Evolutionary conservation across 2,329 filamentous ascomycete species (phyloP).

Genomic region (Penicillium sumatraense): DNA sequence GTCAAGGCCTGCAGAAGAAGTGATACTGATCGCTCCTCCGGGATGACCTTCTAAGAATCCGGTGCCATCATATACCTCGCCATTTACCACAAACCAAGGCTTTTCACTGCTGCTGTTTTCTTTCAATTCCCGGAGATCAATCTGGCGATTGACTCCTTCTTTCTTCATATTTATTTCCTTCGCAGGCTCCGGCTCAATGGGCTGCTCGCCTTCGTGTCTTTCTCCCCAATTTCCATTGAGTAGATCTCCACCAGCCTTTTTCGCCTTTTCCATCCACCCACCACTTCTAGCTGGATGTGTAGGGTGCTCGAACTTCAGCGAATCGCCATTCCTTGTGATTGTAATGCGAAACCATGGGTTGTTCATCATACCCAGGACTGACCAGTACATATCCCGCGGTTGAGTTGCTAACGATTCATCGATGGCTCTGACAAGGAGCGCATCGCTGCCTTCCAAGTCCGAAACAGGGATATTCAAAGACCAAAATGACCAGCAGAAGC

Average conservation of each 20-base stretch:
- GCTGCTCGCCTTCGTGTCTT: slow-evolving; percentile 57
- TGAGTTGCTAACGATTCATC: slow-evolving; percentile 87
- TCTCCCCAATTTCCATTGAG: slow-evolving; percentile 87
- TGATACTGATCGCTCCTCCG: slow-evolving; percentile 83
- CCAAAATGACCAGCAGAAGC: slow-evolving; percentile 95
- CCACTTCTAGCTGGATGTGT: slow-evolving; percentile 79
- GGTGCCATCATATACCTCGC: slow-evolving; percentile 87
- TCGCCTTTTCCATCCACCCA: slow-evolving; percentile 93
- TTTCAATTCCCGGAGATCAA: slow-evolving; percentile 73
- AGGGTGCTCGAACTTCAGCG: slow-evolving; percentile 82
- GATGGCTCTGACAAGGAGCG: slow-evolving; percentile 84
- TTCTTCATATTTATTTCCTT: slow-evolving; percentile 80
- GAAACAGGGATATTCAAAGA: slow-evolving; percentile 68
- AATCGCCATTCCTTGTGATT: slow-evolving; percentile 69
- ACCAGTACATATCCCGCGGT: slow-evolving; percentile 95
- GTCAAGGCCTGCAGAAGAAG: slow-evolving; percentile 80
- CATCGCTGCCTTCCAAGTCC: slow-evolving; percentile 67
- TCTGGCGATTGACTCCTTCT: slow-evolving; percentile 63
- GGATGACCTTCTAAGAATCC: slow-evolving; percentile 80
- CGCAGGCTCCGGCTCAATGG: slow-evolving; percentile 52
- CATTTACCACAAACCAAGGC: slow-evolving; percentile 88
- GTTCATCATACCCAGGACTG: slow-evolving; percentile 96
- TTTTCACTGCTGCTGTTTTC: slow-evolving; percentile 66
- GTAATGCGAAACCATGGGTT: slow-evolving; percentile 89
- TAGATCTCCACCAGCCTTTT: slow-evolving; percentile 79